These are phyloP conservation scores for Xylaria sp. DNA, from an alignment of 2,329 filamentous ascomycete genomes.

Conservation along the genomic window DNA sequence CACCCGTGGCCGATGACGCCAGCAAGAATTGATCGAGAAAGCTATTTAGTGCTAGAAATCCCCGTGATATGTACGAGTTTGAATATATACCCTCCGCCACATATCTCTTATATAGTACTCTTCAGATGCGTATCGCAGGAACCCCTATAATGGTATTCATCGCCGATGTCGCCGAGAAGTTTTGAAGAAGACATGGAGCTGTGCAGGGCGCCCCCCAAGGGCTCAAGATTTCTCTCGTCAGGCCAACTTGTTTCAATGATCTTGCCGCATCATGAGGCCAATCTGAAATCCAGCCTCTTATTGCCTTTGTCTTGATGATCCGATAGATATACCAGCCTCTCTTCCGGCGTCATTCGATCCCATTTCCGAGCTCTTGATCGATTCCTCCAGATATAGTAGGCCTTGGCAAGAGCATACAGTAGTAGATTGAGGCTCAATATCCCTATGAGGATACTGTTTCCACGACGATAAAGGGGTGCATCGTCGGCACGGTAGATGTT, in stretches of 20 bases:
- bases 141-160: too few relatives aligned
- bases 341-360: conserved; percentile 59
- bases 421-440: conserved; percentile 62
- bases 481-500: conserved; percentile 66
- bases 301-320: conserved; percentile 58
- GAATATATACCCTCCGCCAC: too few relatives aligned
- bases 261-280: conserved; percentile 45
- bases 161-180: too few relatives aligned
- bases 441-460: conserved; percentile 65
- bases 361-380: conserved; percentile 57
- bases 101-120: too few relatives aligned
- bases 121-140: too few relatives aligned
- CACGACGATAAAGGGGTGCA: conserved; percentile 62
- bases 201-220: too few relatives aligned
- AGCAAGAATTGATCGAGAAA: too few relatives aligned
- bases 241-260: background rate
- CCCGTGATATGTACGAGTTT: too few relatives aligned
- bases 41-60: too few relatives aligned
- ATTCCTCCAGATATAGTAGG: conserved; percentile 64
- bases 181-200: too few relatives aligned
- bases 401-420: conserved; percentile 61
- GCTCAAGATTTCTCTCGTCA: background rate
- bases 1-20: too few relatives aligned
- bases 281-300: conserved; percentile 57
- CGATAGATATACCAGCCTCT: conserved; percentile 61